These are phyloP conservation scores for Hortaea sp. DNA, from an alignment of 2,329 filamentous ascomycete genomes.

Conservation along the genomic window DNA sequence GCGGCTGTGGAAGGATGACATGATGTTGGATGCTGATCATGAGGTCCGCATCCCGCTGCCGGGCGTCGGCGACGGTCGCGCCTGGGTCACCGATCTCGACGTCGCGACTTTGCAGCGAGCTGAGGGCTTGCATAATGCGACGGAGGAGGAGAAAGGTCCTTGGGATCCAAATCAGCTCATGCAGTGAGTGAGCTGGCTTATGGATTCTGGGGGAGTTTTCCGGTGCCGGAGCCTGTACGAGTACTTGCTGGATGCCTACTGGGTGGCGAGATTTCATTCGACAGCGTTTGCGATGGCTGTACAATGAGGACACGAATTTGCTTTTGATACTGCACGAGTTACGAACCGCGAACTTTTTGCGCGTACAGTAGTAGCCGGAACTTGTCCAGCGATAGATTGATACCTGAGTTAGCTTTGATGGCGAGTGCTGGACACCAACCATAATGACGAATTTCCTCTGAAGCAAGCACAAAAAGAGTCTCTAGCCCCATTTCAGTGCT, in stretches of 20 bases:
- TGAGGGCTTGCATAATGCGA: constrained; percentile 71
- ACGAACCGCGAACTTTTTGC: no score
- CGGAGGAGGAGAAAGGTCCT: constrained; percentile 75
- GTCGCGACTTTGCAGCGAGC: constrained; percentile 80
- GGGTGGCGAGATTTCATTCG: not conserved
- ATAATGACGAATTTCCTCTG: not conserved
- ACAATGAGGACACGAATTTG: not conserved
- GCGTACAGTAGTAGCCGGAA: not conserved
- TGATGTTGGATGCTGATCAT: constrained; percentile 94
- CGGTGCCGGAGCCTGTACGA: not conserved
- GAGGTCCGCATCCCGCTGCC: constrained; percentile 76
- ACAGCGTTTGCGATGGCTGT: not conserved
- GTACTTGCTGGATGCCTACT: not conserved
- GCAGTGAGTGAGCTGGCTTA: not conserved
- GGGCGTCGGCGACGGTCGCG: constrained; percentile 56
- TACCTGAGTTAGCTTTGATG: not conserved
- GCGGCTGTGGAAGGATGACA: constrained; percentile 91
- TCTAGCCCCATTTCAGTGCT: not conserved
- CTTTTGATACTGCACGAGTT: not conserved
- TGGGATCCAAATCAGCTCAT: constrained; percentile 42
- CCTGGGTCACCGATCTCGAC: constrained; percentile 87
- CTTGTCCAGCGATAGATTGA: not conserved
- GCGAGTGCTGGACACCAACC: not conserved
- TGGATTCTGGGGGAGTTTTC: not conserved
- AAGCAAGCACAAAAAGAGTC: not conserved